Evolutionary conservation across 139 green algal species (phyloP), one percentile per base, ranked within the genome.

Genomic region (Zygnema circumcarinatum): DNA sequence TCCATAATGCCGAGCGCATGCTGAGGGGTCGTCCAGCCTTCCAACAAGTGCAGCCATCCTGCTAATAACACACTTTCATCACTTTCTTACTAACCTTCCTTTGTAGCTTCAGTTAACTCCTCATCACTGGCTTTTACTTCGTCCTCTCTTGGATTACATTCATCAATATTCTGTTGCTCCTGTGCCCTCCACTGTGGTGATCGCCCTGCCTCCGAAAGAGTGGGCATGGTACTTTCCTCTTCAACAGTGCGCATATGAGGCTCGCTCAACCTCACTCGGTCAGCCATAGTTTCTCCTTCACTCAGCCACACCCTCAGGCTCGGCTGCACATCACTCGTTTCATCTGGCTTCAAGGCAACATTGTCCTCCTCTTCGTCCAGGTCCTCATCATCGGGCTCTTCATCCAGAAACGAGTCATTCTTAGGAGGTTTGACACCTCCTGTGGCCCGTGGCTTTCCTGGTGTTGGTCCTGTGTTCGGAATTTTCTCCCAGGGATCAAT

Each of bases 241-340:
- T 25, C 47, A 7, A 62, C 47, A 16, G 47, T 62, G 47, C 47
- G 7, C 47, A 62, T 62, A 62, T 62, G 47, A 25, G 47, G 7
- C 47, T 62, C 47, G 16, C 47, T 62, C 7, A 7, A 25, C 16
- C 47, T 7, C 47, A 62, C 16, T 25, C 47, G 69, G 16, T 78
- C 69, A 39, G 69, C 69, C 69, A 78, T 38, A 39, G 69, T 78
- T 16, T 78, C 35, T 41, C 69, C 69, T 41, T 78, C 69, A 11
- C 16, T 41, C 7, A 78, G 69, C 69, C 69, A 78, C 7, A 78
- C 36, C 11, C 69, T 39, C 7, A 78, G 69, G 69, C 69, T 78
- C 69, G 69, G 38, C 40, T 84, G 39, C 38, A n/a, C 76, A 36
- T 74, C 25, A 0, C 35, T 35, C 39, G 33, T 56, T 62, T 56